These are phyloP conservation scores for Echinosophora koreensis DNA, from an alignment of 306 rosid genomes.

Conservation along the genomic window DNA sequence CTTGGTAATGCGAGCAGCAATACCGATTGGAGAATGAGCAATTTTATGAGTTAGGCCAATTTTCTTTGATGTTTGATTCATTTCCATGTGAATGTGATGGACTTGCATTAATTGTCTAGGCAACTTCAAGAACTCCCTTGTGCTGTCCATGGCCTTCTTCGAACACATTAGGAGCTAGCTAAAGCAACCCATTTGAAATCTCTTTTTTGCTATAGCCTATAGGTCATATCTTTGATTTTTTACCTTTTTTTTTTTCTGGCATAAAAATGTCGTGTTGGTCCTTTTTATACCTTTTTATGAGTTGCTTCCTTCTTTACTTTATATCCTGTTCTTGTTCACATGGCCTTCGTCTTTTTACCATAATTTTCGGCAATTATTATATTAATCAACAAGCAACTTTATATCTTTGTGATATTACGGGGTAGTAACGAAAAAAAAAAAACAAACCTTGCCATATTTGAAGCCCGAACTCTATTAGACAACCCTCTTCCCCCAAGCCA, in stretches of 20 bases:
- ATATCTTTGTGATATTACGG: too few species aligned
- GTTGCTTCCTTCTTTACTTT: conserved; percentile 41
- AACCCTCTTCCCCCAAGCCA: too few species aligned
- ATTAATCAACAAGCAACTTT: too few species aligned
- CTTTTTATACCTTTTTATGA: conserved; percentile 18
- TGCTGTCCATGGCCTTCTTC: conserved; percentile 19
- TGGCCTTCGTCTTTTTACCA: conserved; percentile 38
- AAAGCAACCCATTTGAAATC: conserved; percentile 25
- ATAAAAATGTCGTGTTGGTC: background rate
- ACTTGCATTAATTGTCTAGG: background rate
- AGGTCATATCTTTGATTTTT: background rate
- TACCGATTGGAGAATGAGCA: too few species aligned
- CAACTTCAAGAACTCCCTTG: conserved; percentile 17
- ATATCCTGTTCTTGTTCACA: conserved; percentile 50
- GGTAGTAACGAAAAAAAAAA: too few species aligned
- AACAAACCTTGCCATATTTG: too few species aligned
- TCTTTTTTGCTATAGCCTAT: background rate
- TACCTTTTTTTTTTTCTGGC: background rate
- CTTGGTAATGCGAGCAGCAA: too few species aligned
- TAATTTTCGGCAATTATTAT: conserved; percentile 41
- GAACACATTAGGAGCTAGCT: conserved; percentile 17
- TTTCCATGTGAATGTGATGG: background rate
- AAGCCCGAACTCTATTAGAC: too few species aligned
- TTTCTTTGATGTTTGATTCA: background rate
- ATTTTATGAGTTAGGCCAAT: too few species aligned